Conservation (phyloP, 805 yeast genomes). For the Wickerhamiella brachini region DNA sequence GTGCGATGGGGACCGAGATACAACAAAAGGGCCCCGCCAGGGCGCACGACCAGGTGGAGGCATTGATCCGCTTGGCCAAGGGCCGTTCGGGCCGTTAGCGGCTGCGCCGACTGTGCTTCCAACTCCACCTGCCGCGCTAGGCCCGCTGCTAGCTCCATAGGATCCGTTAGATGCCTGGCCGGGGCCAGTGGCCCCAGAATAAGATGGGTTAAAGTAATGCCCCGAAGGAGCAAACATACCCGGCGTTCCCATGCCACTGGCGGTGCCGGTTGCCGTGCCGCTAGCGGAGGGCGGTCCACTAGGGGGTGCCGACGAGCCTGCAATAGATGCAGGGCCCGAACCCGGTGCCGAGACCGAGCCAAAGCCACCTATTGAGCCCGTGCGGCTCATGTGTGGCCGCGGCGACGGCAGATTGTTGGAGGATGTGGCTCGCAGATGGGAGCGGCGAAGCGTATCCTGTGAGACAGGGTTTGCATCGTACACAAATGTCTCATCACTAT, state of each 20-base stretch:
- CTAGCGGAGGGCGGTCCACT: not conserved
- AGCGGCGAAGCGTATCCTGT: conserved; percentile 10
- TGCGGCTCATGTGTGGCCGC: conserved; percentile 10
- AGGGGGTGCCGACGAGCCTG: not conserved
- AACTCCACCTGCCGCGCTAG: no score
- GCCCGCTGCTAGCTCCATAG: no score
- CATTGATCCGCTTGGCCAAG: not conserved
- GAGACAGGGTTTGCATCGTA: conserved; percentile 43
- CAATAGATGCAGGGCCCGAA: not conserved
- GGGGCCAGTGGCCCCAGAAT: not conserved
- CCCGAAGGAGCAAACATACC: not conserved
- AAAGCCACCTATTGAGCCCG: not conserved
- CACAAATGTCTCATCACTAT: conserved; percentile 92
- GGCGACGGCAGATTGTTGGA: conserved; percentile 6
- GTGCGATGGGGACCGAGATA: not conserved
- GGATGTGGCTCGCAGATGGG: conserved; percentile 14
- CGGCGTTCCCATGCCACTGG: not conserved
- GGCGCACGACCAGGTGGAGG: not conserved
- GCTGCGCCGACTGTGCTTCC: no score
- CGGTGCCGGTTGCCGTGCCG: not conserved
- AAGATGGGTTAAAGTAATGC: no score
- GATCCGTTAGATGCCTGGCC: no score
- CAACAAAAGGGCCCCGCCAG: conserved; percentile 1
- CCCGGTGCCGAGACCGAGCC: not conserved
- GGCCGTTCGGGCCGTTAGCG: no score